phyloP scores from a whole-genome alignment of 2,329 filamentous ascomycete genomes.

The Colletotrichum coccodes region DNA sequence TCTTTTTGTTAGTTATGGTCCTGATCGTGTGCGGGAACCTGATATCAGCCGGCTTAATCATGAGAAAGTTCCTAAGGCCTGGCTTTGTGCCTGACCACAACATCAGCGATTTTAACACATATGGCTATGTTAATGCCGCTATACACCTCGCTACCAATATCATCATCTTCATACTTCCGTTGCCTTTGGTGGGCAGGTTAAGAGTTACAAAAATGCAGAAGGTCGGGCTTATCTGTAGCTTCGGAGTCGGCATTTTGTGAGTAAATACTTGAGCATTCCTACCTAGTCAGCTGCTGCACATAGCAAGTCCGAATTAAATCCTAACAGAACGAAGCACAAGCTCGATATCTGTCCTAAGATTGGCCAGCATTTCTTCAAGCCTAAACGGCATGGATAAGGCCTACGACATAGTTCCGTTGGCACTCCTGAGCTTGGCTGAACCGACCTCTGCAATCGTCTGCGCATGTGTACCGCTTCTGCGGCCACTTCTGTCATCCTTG shows the following conservation, averaged over 20 bases:
- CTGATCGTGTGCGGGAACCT: not conserved
- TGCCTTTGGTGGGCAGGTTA: conserved; percentile 11
- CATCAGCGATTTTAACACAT: not conserved
- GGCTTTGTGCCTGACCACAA: not conserved
- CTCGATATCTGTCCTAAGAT: not conserved
- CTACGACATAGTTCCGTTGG: not conserved
- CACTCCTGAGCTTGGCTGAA: conserved; percentile 1
- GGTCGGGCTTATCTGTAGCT: conserved; percentile 8
- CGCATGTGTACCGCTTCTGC: conserved; percentile 6
- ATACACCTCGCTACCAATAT: conserved; percentile 30
- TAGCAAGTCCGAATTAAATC: not conserved
- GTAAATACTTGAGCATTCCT: not conserved
- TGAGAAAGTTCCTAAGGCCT: not conserved
- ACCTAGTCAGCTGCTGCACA: too few species aligned
- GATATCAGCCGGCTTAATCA: not conserved
- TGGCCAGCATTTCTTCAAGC: not conserved
- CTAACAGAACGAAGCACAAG: not conserved
- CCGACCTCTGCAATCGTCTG: conserved; percentile 6
- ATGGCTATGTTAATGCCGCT: not conserved
- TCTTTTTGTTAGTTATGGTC: not conserved
- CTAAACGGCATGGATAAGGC: not conserved
- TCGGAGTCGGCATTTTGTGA: conserved; percentile 28
- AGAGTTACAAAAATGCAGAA: conserved; percentile 22
- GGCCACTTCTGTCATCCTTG: not conserved
- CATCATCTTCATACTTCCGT: conserved; percentile 31